A percentile compares a stretch with the other conserved stretches of the same genome.
These are phyloP conservation scores for Sungouiella thailandica DNA, from an alignment of 805 yeast species.

Conservation along the genomic window DNA sequence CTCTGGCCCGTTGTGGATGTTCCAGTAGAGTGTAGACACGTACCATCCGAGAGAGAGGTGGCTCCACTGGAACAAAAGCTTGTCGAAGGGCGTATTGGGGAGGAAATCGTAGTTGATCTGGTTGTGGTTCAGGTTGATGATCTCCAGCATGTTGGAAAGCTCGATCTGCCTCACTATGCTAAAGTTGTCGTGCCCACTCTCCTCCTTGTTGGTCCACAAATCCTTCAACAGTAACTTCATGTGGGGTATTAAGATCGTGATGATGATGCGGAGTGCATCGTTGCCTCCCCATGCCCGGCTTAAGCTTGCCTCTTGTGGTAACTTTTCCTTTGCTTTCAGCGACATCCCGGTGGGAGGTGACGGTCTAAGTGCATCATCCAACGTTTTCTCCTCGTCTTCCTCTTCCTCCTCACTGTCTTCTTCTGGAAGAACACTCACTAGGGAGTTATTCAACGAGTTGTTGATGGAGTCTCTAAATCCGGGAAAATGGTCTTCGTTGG, in stretches of 20 bases:
- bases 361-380: constrained; percentile 42
- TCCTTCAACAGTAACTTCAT: constrained; percentile 25
- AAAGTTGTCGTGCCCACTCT: constrained; percentile 18
- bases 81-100: constrained; percentile 36
- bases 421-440: not conserved
- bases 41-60: constrained; percentile 71
- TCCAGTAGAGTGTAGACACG: constrained; percentile 57
- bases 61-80: constrained; percentile 59
- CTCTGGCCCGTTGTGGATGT: constrained; percentile 35
- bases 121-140: constrained; percentile 17
- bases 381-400: constrained; percentile 17
- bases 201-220: constrained; percentile 18
- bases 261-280: constrained; percentile 40
- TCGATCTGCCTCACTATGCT: constrained; percentile 39
- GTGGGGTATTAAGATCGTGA: constrained; percentile 36
- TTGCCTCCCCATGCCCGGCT: constrained; percentile 54
- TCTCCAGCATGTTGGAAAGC: constrained; percentile 23
- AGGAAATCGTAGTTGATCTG: constrained; percentile 39
- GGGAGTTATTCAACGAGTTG: not conserved
- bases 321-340: constrained; percentile 47
- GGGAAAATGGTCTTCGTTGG: not conserved
- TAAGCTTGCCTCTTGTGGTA: constrained; percentile 46
- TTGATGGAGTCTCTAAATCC: not conserved
- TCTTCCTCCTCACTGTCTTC: constrained; percentile 11
- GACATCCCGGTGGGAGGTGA: constrained; percentile 60